Evolutionary conservation across 495 filamentous ascomycete genomes (phyloP).

Genomic region (Pyronema domesticum): DNA sequence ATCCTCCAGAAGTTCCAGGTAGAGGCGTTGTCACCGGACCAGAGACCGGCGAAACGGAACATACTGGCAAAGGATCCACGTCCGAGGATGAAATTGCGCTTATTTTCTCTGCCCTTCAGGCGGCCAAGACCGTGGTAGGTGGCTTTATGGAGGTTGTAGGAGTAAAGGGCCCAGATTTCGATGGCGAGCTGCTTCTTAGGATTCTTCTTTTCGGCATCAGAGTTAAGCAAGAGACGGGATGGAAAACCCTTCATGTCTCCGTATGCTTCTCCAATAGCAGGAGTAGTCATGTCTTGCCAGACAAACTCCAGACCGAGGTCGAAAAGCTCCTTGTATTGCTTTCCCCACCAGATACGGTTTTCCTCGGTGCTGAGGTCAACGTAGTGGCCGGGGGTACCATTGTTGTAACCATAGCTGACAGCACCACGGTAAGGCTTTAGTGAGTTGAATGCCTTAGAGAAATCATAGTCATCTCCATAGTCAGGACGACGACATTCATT

Average conservation of each 20-base stretch:
- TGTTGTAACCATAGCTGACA: constrained; percentile 17
- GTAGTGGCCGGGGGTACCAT: constrained; percentile 20
- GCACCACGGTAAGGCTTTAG: constrained; percentile 13
- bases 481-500: not conserved
- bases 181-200: constrained; percentile 11
- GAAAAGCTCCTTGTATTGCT: constrained; percentile 23
- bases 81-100: constrained; percentile 25
- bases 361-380: constrained; percentile 16
- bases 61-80: constrained; percentile 21
- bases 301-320: constrained; percentile 22
- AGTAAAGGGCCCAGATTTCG: constrained; percentile 23
- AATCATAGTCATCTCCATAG: constrained; percentile 9
- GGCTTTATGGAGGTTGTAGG: constrained; percentile 25
- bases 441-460: no score
- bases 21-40: constrained; percentile 23
- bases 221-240: constrained; percentile 6
- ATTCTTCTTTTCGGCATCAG: not conserved
- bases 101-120: constrained; percentile 9
- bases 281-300: constrained; percentile 26
- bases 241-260: constrained; percentile 22
- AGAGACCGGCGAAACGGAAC: constrained; percentile 21
- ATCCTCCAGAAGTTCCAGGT: constrained; percentile 23
- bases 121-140: constrained; percentile 17
- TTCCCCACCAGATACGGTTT: constrained; percentile 14
- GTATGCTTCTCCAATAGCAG: constrained; percentile 14